Percentiles rank a stretch among this genome's conserved stretches.
These are phyloP conservation scores for Schizopora paradoxa DNA, from an alignment of 1,284 basidiomycete genomes.

Conservation along the genomic window DNA sequence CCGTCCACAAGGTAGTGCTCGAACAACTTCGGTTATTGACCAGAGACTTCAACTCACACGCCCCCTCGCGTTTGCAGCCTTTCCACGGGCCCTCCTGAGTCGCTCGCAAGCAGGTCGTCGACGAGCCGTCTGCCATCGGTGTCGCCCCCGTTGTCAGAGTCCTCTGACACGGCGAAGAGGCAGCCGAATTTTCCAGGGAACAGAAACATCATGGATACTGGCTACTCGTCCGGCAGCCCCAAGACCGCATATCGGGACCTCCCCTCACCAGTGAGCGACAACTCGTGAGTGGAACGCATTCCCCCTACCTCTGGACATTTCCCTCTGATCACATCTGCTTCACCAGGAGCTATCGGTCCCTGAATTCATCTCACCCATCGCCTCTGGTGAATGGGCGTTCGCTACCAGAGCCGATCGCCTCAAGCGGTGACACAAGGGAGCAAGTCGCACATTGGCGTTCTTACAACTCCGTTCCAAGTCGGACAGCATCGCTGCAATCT, in stretches of 20 bases:
- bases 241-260: constrained; percentile 8
- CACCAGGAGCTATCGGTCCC: constrained; percentile 3
- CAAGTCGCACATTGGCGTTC: constrained; percentile 10
- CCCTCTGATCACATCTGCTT: background rate
- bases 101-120: background rate
- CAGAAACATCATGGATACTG: constrained; percentile 13
- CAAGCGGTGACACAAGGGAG: background rate
- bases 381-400: constrained; percentile 7
- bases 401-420: background rate
- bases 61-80: background rate
- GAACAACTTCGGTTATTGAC: background rate
- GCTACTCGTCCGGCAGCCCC: constrained; percentile 6
- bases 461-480: background rate
- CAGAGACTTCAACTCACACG: background rate
- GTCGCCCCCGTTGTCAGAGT: constrained; percentile 4
- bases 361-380: background rate
- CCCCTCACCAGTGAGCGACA: constrained; percentile 3
- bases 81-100: background rate
- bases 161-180: constrained; percentile 14
- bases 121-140: too few relatives aligned
- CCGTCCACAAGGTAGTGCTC: constrained; percentile 11
- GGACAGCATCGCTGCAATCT: background rate
- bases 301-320: background rate
- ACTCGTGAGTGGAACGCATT: constrained; percentile 1
- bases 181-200: constrained; percentile 14